Conservation (phyloP, 257 asterid species). For the Jaltomata sinuosa region DNA sequence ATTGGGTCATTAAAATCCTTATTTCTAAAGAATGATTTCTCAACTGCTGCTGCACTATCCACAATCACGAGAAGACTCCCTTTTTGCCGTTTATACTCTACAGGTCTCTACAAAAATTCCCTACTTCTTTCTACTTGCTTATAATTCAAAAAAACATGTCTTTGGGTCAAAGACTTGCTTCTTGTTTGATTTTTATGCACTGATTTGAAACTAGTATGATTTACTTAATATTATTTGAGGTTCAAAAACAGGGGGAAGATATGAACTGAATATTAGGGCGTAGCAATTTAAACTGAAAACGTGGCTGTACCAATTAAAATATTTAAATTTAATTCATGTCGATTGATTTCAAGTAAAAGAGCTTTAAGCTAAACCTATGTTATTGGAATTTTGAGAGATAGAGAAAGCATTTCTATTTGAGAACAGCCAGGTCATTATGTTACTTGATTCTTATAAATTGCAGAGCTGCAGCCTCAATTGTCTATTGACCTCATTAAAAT, state of each 20-base stretch:
- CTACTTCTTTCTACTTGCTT: neutral
- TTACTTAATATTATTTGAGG: neutral
- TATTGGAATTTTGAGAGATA: too few relatives aligned
- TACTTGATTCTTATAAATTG: neutral
- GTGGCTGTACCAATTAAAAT: neutral
- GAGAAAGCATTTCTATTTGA: neutral
- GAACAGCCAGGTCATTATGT: neutral
- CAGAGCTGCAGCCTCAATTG: slow-evolving; percentile 42
- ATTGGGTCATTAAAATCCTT: neutral
- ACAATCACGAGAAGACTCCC: neutral
- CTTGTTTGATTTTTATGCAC: neutral
- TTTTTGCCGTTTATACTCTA: neutral
- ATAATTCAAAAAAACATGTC: neutral
- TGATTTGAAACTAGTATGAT: neutral
- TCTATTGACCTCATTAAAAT: slow-evolving; percentile 63
- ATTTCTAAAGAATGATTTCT: neutral
- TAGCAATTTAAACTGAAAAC: neutral
- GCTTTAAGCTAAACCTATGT: neutral
- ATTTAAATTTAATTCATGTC: neutral
- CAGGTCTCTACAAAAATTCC: neutral
- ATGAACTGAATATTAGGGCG: neutral
- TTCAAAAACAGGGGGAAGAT: neutral
- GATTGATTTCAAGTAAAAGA: neutral
- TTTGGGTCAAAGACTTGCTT: neutral
- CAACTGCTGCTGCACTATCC: neutral